Conservation (phyloP, 73 alveolate genomes). For the Diophrys sp. region DNA sequence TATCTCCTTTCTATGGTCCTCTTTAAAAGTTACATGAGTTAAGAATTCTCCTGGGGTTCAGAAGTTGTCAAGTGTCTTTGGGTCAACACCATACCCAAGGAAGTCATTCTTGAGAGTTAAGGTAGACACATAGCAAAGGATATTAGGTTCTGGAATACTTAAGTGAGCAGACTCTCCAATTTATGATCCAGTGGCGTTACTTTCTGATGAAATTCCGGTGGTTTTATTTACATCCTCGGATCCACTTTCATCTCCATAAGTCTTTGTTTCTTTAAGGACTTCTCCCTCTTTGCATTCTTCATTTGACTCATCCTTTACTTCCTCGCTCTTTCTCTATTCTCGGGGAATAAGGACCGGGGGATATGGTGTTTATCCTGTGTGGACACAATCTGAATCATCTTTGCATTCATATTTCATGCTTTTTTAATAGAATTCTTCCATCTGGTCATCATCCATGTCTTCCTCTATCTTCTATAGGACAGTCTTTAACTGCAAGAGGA, state of each 20-base stretch:
- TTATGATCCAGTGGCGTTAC: background rate
- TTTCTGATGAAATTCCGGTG: background rate
- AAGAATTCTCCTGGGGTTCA: background rate
- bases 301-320: background rate
- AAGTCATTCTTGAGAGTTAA: background rate
- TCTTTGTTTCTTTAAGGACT: background rate
- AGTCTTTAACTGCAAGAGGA: background rate
- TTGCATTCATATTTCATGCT: background rate
- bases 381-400: background rate
- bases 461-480: background rate
- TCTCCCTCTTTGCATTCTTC: background rate
- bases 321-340: background rate
- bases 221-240: background rate
- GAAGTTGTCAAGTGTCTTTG: background rate
- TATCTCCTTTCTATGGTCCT: background rate
- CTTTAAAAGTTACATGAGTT: background rate
- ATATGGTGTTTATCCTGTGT: background rate
- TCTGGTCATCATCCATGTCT: background rate
- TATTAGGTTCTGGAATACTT: background rate
- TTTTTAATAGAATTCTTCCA: background rate
- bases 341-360: background rate
- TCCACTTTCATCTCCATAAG: background rate
- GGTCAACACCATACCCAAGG: background rate
- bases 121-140: background rate
- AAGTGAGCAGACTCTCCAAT: too few species aligned